phyloP scores from a whole-genome alignment of 257 asterid genomes.

The Knoxia roxburghii region DNA sequence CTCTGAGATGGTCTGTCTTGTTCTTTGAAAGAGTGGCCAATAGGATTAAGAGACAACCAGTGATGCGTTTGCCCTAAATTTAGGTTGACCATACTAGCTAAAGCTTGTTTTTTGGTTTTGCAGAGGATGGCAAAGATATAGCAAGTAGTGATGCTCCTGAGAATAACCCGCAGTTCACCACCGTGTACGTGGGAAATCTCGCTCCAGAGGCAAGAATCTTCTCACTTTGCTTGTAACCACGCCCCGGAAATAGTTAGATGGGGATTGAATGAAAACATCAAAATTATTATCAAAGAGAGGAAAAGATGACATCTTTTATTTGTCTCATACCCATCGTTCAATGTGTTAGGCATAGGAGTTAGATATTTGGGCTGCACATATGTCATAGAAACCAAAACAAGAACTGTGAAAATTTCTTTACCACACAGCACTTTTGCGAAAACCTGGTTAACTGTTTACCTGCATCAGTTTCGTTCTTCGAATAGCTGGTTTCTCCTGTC shows the following conservation, averaged over 20 bases:
- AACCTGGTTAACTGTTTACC: neutral
- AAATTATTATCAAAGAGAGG: neutral
- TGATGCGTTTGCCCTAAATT: neutral
- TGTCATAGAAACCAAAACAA: neutral
- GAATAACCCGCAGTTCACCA: conserved; percentile 79
- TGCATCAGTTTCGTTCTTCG: too few species aligned
- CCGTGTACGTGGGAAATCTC: conserved; percentile 91
- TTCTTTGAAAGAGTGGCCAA: neutral
- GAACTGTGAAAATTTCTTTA: neutral
- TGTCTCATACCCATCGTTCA: neutral
- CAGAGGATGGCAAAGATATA: conserved; percentile 80
- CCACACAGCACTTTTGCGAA: neutral
- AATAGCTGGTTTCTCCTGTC: neutral
- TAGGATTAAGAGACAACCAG: neutral
- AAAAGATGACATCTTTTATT: neutral
- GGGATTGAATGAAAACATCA: neutral
- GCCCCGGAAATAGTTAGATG: neutral
- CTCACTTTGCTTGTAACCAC: neutral
- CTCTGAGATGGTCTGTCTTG: neutral
- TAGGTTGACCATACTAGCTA: neutral
- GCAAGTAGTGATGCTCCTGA: conserved; percentile 76
- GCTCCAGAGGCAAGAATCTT: conserved; percentile 68
- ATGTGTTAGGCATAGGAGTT: neutral
- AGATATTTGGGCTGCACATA: neutral
- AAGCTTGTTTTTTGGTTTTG: conserved; percentile 20